Conservation (phyloP, 805 yeast species). For the Ogataea naganishii region DNA sequence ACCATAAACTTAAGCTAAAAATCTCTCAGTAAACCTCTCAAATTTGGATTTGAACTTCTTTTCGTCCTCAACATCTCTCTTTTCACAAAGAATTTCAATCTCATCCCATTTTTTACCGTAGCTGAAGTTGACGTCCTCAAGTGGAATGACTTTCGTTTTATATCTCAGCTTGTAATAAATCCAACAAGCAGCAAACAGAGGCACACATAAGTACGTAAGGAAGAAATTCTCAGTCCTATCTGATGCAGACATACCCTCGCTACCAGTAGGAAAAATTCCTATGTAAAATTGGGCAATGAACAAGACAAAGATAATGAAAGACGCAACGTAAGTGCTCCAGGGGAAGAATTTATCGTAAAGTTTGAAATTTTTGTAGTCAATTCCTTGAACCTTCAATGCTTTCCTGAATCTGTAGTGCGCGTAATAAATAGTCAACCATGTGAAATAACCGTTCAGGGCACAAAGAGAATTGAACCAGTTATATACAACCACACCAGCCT, state of each 20-base stretch:
- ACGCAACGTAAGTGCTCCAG: constrained; percentile 31
- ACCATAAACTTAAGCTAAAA: constrained; percentile 8
- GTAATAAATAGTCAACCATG: constrained; percentile 53
- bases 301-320: constrained; percentile 37
- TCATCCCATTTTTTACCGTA: constrained; percentile 23
- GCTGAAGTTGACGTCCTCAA: constrained; percentile 25
- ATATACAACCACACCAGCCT: constrained; percentile 47
- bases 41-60: constrained; percentile 4
- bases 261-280: constrained; percentile 51
- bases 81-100: constrained; percentile 9
- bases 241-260: constrained; percentile 30
- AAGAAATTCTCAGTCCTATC: constrained; percentile 37
- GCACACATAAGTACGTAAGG: constrained; percentile 49
- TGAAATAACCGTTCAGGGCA: constrained; percentile 53
- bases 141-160: constrained; percentile 21
- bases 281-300: constrained; percentile 60
- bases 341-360: constrained; percentile 45
- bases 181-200: constrained; percentile 46
- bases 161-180: constrained; percentile 48
- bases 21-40: constrained; percentile 9
- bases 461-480: constrained; percentile 57
- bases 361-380: constrained; percentile 24
- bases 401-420: constrained; percentile 51
- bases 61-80: constrained; percentile 8
- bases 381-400: constrained; percentile 49